A percentile compares a stretch with the other conserved stretches of the same genome.
phyloP scores from a whole-genome alignment of 768 basidiomycete genomes.

The Phanerochaete carnosa region DNA sequence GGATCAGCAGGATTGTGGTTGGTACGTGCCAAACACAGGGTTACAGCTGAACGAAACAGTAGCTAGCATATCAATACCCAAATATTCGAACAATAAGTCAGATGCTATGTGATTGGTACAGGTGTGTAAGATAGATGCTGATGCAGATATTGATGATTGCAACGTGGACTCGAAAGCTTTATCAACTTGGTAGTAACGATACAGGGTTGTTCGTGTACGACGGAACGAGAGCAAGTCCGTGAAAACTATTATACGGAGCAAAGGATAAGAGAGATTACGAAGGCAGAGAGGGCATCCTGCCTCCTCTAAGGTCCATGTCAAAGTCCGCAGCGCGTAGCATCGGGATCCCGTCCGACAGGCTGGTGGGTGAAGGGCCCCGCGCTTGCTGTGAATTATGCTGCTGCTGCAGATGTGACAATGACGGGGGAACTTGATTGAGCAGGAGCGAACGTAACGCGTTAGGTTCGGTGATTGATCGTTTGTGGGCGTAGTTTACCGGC shows the following conservation, averaged over 20 bases:
- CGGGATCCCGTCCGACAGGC: constrained; percentile 8
- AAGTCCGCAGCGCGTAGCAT: constrained; percentile 11
- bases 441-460: constrained; percentile 38
- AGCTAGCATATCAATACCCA: background rate
- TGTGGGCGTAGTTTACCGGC: constrained; percentile 48
- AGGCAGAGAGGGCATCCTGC: constrained; percentile 9
- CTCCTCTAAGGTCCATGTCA: constrained; percentile 11
- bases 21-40: background rate
- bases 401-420: constrained; percentile 5
- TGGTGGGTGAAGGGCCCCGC: constrained; percentile 1
- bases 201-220: constrained; percentile 13
- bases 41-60: background rate
- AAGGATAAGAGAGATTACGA: constrained; percentile 2
- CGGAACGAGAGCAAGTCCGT: background rate
- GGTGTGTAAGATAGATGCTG: constrained; percentile 12
- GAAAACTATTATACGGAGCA: background rate
- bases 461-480: constrained; percentile 57
- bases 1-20: background rate
- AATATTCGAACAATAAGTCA: constrained; percentile 13
- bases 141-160: constrained; percentile 7
- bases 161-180: constrained; percentile 13
- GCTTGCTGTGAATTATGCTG: constrained; percentile 2
- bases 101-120: constrained; percentile 15
- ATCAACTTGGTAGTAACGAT: constrained; percentile 14
- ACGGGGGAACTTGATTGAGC: background rate